These are phyloP conservation scores for Exophiala alcalophila DNA, from an alignment of 2,329 filamentous ascomycete species.

Conservation along the genomic window DNA sequence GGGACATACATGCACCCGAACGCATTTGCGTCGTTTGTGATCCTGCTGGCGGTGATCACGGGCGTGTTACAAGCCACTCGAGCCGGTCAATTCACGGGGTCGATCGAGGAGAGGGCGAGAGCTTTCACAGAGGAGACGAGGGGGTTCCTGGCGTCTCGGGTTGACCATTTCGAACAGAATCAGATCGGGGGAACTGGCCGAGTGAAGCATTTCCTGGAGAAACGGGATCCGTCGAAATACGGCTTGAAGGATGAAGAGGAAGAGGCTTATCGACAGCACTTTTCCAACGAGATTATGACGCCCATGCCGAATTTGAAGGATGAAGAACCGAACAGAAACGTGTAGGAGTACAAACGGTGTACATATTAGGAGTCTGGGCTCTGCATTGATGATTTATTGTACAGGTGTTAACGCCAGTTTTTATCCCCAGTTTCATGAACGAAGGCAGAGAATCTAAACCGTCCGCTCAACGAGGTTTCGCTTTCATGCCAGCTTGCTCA, in stretches of 20 bases:
- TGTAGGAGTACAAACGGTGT: too few relatives aligned
- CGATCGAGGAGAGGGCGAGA: slow-evolving; percentile 64
- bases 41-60: slow-evolving; percentile 66
- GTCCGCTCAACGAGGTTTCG: too few relatives aligned
- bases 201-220: slow-evolving; percentile 73
- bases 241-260: slow-evolving; percentile 46
- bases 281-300: slow-evolving; percentile 14
- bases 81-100: slow-evolving; percentile 60
- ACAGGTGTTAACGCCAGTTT: slow-evolving; percentile 18
- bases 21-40: slow-evolving; percentile 70
- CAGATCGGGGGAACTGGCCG: slow-evolving; percentile 59
- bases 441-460: slow-evolving; percentile 5
- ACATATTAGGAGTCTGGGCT: slow-evolving; percentile 9
- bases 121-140: slow-evolving; percentile 66
- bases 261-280: slow-evolving; percentile 38
- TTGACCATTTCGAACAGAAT: slow-evolving; percentile 55
- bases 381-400: slow-evolving; percentile 16
- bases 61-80: slow-evolving; percentile 70
- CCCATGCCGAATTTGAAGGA: slow-evolving; percentile 13
- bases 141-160: slow-evolving; percentile 36
- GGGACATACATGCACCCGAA: slow-evolving; percentile 72
- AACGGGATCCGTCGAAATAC: slow-evolving; percentile 59
- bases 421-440: slow-evolving; percentile 4
- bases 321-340: too few relatives aligned
- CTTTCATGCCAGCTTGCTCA: too few relatives aligned